Evolutionary conservation across 768 basidiomycete genomes (phyloP).

Genomic region (Mycena kentingensis): DNA sequence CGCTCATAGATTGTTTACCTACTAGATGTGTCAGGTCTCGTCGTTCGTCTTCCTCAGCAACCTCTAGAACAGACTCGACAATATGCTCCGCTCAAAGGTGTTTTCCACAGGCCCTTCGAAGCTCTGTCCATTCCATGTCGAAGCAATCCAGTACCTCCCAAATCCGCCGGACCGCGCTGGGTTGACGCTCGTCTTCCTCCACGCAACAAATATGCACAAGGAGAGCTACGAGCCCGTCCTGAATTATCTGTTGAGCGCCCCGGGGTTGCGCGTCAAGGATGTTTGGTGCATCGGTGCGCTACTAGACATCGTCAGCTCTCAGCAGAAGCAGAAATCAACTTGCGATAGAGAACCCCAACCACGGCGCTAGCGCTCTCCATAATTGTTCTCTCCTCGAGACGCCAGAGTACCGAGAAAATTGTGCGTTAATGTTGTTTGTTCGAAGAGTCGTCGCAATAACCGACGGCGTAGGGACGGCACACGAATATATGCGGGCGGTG

Average conservation of each 20-base stretch:
- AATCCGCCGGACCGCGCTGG: neutral
- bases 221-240: constrained; percentile 7
- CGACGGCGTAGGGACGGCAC: constrained; percentile 4
- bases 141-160: constrained; percentile 12
- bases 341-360: constrained; percentile 12
- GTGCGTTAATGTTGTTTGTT: neutral
- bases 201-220: constrained; percentile 11
- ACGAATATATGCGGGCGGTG: constrained; percentile 10
- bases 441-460: neutral
- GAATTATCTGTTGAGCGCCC: neutral
- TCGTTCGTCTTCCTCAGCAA: too few species aligned
- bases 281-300: constrained; percentile 15
- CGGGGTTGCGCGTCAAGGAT: neutral
- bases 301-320: neutral
- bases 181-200: constrained; percentile 9
- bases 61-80: too few species aligned
- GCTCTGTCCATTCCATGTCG: constrained; percentile 13
- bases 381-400: constrained; percentile 8
- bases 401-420: constrained; percentile 1
- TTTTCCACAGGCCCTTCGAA: too few species aligned
- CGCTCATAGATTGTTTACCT: too few species aligned
- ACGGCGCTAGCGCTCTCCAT: constrained; percentile 6
- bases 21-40: too few species aligned
- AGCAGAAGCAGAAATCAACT: neutral
- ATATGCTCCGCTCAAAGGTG: too few species aligned